Evolutionary conservation across 2,329 filamentous ascomycete species (phyloP).

Genomic region (Ploettnerulaceae sp.): DNA sequence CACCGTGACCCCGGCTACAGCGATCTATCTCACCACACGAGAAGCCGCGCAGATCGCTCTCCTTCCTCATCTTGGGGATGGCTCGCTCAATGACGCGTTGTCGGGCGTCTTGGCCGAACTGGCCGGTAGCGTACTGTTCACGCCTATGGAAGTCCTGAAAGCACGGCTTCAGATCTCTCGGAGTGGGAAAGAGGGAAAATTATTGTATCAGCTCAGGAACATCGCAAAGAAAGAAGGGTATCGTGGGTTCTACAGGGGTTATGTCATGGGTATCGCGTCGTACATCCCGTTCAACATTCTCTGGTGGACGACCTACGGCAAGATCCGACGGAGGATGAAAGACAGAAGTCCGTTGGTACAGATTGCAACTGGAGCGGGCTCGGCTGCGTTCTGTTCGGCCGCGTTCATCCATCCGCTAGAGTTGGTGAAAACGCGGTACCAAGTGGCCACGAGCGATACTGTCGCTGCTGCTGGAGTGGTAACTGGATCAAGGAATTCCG

Average conservation of each 20-base stretch:
- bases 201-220: constrained; percentile 18
- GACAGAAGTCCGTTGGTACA: constrained; percentile 10
- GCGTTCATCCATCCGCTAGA: constrained; percentile 23
- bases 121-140: constrained; percentile 20
- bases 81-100: constrained; percentile 16
- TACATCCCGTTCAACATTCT: constrained; percentile 23
- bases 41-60: constrained; percentile 19
- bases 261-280: constrained; percentile 20
- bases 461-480: constrained; percentile 14
- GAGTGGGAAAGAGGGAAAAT: constrained; percentile 16
- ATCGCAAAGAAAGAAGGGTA: constrained; percentile 21
- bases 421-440: constrained; percentile 24
- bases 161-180: constrained; percentile 21
- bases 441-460: constrained; percentile 23
- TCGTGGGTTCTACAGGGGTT: constrained; percentile 19
- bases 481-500: constrained; percentile 14
- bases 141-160: constrained; percentile 24
- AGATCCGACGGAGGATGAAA: constrained; percentile 16
- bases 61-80: constrained; percentile 20
- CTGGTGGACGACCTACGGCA: constrained; percentile 24
- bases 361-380: constrained; percentile 15
- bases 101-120: constrained; percentile 21
- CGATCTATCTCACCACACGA: constrained; percentile 19
- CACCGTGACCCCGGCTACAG: constrained; percentile 22
- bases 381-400: constrained; percentile 12